Percentiles rank a stretch among this genome's conserved stretches.
phyloP scores from a whole-genome alignment of 805 yeast species.

The Spathaspora boniae region DNA sequence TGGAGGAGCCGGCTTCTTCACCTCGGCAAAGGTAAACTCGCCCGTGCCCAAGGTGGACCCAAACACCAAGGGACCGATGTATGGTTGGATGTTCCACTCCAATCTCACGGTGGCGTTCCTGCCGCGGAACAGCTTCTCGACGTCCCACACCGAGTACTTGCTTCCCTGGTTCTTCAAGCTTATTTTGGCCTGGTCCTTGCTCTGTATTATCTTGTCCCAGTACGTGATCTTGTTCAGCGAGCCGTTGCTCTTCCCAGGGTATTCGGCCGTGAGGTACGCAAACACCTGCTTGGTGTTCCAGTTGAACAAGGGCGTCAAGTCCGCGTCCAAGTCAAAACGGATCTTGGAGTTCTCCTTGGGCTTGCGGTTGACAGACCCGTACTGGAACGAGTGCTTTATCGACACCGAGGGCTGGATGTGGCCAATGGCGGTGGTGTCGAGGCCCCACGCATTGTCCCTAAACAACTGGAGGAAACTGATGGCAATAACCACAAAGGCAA shows the following conservation, averaged over 20 bases:
- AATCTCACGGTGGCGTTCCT: conserved; percentile 66
- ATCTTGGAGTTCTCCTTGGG: conserved; percentile 76
- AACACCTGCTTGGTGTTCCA: conserved; percentile 99
- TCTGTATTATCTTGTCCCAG: conserved; percentile 83
- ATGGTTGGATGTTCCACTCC: conserved; percentile 92
- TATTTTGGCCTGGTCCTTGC: conserved; percentile 56
- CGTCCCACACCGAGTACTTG: conserved; percentile 87
- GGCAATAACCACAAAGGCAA: conserved; percentile 46
- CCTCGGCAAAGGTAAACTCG: conserved; percentile 29
- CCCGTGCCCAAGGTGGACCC: conserved; percentile 47
- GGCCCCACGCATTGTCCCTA: conserved; percentile 39
- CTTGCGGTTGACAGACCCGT: conserved; percentile 62
- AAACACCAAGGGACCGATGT: conserved; percentile 73
- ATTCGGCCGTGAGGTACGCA: conserved; percentile 84
- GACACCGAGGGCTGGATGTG: conserved; percentile 38
- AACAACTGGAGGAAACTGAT: conserved; percentile 50
- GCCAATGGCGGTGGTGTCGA: conserved; percentile 35
- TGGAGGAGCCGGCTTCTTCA: conserved; percentile 15
- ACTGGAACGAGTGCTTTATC: conserved; percentile 53
- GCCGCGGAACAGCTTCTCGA: conserved; percentile 55
- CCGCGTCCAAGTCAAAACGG: conserved; percentile 68
- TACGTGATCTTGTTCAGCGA: conserved; percentile 69
- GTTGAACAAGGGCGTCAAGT: conserved; percentile 76
- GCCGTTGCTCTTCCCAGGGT: conserved; percentile 45
- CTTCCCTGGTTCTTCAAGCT: conserved; percentile 51